Base-by-base conservation (phyloP, 768 basidiomycete genomes). In the Scleroderma citrinum region DNA sequence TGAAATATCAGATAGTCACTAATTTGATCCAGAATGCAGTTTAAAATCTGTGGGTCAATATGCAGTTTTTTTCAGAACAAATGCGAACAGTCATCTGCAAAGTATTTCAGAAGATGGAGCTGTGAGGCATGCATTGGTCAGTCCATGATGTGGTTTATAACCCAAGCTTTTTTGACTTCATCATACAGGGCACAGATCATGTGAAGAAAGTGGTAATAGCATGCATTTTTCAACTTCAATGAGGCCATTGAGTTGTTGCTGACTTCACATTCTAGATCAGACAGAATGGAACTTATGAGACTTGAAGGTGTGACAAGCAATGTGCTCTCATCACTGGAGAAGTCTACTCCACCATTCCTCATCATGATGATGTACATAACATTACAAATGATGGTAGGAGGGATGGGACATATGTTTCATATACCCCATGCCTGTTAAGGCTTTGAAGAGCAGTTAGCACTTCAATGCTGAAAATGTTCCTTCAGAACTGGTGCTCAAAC, bases 61-160 rank as follows among this genome's bases (percentile, higher is more conserved):
- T 54, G 53, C 3, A 68, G 51, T 35, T 65, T 62, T 3, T 44
- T 50, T 1, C 54, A 49, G 42, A 71, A 71, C 0, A 55, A 38
- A 23, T 64, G 45, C 2, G 51, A 57, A 8, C 55, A 19, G 17
- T 57, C n/a, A 0, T 24, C 21, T 20, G 48, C 48, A 43, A 52
- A 55, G 17, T 52, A 21, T 1, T 37, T 12, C 1, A 49, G 54
- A 1, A 52, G 44, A 3, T 43, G 51, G 4, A 52, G 42, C 11
- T 55, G 51, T 0, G 43, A 16, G n/a, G 49, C 30, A 13, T 2
- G 13, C n/a, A 49, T 7, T 40, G 20, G 21, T 12, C n/a, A 34
- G 2, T 17, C 17, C 0, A 16, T 7, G 0, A 37, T 26, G 2
- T 11, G 8, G 0, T 38, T 30, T 10, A 54, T 16, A 19, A 36